Base-by-base conservation (phyloP, 208 protist genomes). In the Acanthamoeba polyphaga region DNA sequence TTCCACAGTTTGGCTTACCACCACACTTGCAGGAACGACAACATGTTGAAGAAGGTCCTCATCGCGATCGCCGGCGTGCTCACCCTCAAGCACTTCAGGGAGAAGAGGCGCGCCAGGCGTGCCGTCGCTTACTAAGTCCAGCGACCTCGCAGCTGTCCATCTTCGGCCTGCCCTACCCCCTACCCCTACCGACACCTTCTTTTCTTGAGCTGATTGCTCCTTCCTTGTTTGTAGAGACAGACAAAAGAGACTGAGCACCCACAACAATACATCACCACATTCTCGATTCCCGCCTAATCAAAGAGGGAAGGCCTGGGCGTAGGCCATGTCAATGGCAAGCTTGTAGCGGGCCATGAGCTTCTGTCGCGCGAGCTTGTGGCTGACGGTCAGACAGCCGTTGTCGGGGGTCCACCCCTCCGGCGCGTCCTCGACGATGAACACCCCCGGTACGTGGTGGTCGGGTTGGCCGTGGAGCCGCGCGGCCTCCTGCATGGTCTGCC, bases 11-110 rank as follows among this genome's bases (percentile, higher is more conserved):
- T 38, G 6, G 0, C 43, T 46, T 1, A 4, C 43, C 4, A 1
- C 1, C 43, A 46, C 43, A 46, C 43, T 29, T 72, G 29, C 46
- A 15, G 66, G 13, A 74, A 29, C 27, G 9, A 5, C 66, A 74
- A 43, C 66, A 74, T 74, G 66, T 22, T 74, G 32, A 74, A 74
- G 66, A 74, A 74, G 29, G 32, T 22, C 29, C 10, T 74, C 12
- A 74, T 74, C 66, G 66, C 66, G 27, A 74, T 74, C 32, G 66
- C 29, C 13, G 66, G 66, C 66, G 66, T 74, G 66, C 66, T 74
- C 66, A 74, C 66, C 29, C 66, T 74, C 29, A 74, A 38, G 66
- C 66, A 74, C 66, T 74, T 43, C 66, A 32, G 66, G 29, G 66
- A 74, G 66, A 74, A 10, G 66, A 32, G 66, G 1, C 66, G 66